phyloP scores from a whole-genome alignment of 352 stramenopile species.

The Hyaloperonospora arabidopsidis region DNA sequence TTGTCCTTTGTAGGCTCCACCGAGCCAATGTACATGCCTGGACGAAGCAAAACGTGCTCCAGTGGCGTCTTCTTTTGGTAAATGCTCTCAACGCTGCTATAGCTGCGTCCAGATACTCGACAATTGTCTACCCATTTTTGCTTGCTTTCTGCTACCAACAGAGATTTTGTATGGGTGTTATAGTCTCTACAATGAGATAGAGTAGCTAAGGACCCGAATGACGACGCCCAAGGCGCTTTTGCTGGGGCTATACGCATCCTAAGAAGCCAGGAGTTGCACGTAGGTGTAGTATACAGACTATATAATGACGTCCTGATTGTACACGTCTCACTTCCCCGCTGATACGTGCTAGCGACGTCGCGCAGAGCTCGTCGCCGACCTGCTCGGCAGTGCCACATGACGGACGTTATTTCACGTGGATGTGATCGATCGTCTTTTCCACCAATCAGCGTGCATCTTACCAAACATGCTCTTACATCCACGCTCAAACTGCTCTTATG shows the following conservation, averaged over 20 bases:
- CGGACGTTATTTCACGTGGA: conserved; percentile 9
- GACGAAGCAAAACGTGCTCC: conserved; percentile 86
- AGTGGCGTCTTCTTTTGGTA: conserved; percentile 88
- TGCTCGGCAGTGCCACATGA: conserved; percentile 28
- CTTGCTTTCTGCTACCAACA: not conserved
- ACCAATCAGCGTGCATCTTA: conserved; percentile 10
- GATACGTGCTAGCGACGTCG: conserved; percentile 18
- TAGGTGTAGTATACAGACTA: not conserved
- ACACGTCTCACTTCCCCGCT: not conserved
- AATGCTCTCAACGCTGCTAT: conserved; percentile 60
- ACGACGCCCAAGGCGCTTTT: conserved; percentile 4
- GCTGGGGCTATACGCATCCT: conserved; percentile 1
- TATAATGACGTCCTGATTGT: not conserved
- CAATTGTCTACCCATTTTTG: conserved; percentile 1
- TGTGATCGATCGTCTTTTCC: conserved; percentile 1
- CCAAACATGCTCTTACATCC: not conserved
- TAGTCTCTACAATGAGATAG: conserved; percentile 2
- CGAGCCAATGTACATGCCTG: conserved; percentile 88
- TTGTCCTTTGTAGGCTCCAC: conserved; percentile 67
- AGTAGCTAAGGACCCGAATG: conserved; percentile 3
- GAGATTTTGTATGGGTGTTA: not conserved
- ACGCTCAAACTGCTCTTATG: too few relatives aligned
- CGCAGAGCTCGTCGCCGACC: conserved; percentile 22
- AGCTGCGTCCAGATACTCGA: conserved; percentile 7
- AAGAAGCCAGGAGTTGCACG: conserved; percentile 3